Evolutionary conservation across 768 basidiomycete genomes (phyloP).

Genomic region (Mycena venus): DNA sequence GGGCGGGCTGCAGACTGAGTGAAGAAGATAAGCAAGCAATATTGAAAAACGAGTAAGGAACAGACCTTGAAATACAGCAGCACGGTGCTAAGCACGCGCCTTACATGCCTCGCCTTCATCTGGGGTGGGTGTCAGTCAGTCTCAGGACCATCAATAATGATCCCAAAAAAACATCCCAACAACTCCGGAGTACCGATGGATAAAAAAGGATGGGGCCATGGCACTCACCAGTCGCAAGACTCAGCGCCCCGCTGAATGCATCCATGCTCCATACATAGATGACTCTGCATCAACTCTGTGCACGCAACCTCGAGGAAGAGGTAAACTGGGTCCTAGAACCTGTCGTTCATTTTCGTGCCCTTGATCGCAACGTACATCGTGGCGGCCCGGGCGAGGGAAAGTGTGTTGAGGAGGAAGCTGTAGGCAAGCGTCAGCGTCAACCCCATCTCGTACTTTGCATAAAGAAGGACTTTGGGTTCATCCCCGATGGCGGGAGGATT

Average conservation of each 20-base stretch:
- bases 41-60: slow-evolving; percentile 17
- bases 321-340: slow-evolving; percentile 97
- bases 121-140: slow-evolving; percentile 44
- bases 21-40: not conserved
- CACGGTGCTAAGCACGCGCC: slow-evolving; percentile 95
- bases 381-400: slow-evolving; percentile 90
- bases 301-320: slow-evolving; percentile 95
- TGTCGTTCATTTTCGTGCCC: slow-evolving; percentile 90
- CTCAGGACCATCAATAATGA: slow-evolving; percentile 37
- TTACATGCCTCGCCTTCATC: slow-evolving; percentile 96
- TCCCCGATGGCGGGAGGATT: slow-evolving; percentile 94
- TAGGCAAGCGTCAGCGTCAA: slow-evolving; percentile 13
- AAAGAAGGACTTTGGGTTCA: slow-evolving; percentile 92
- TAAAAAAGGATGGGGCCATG: slow-evolving; percentile 33
- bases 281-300: slow-evolving; percentile 97
- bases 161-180: slow-evolving; percentile 34
- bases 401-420: slow-evolving; percentile 91
- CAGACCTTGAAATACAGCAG: slow-evolving; percentile 93
- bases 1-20: slow-evolving; percentile 69
- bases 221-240: slow-evolving; percentile 87
- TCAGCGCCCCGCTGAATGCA: slow-evolving; percentile 94
- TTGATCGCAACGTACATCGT: slow-evolving; percentile 91
- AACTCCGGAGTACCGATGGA: slow-evolving; percentile 36
- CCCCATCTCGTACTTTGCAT: too few relatives aligned
- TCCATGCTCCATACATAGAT: slow-evolving; percentile 89